Evolutionary conservation across 2,329 filamentous ascomycete genomes (phyloP).

Genomic region (Escovopsis sp.): DNA sequence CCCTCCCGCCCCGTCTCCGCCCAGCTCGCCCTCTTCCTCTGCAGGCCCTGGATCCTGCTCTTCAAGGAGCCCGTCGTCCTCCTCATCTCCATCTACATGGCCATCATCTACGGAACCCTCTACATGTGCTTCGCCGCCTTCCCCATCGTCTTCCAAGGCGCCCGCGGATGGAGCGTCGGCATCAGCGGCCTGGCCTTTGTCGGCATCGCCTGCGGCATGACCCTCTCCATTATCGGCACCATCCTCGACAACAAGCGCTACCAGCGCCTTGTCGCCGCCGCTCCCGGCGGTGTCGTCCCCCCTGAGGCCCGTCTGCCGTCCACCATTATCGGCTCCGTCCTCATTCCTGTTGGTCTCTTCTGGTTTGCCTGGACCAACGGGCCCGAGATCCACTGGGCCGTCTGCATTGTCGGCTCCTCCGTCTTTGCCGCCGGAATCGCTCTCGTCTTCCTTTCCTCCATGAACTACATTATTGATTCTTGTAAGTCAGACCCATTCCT

Average conservation of each 20-base stretch:
- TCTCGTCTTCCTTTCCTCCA: constrained; percentile 49
- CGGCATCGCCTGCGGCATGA: constrained; percentile 49
- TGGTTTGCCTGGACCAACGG: constrained; percentile 53
- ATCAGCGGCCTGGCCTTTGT: constrained; percentile 47
- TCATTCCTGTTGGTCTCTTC: constrained; percentile 46
- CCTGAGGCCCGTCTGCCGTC: constrained; percentile 50
- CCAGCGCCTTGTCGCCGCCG: constrained; percentile 25
- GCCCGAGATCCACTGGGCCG: constrained; percentile 40
- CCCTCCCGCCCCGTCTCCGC: constrained; percentile 27
- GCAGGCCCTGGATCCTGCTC: constrained; percentile 49
- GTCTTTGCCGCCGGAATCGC: constrained; percentile 43
- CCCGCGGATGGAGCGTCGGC: constrained; percentile 42
- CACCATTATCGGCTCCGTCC: constrained; percentile 41
- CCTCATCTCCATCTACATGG: constrained; percentile 48
- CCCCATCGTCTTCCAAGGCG: constrained; percentile 46
- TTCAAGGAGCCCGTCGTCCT: constrained; percentile 54
- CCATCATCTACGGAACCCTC: constrained; percentile 39
- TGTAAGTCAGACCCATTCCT: constrained; percentile 19
- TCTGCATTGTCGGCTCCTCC: constrained; percentile 28
- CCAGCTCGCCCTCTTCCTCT: constrained; percentile 41
- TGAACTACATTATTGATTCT: constrained; percentile 55
- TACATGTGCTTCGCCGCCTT: constrained; percentile 42
- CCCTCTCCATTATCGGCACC: constrained; percentile 38
- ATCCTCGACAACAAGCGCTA: constrained; percentile 41
- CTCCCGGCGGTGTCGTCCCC: constrained; percentile 39